Percentiles rank a stretch among this genome's conserved stretches.
Evolutionary conservation across 768 basidiomycete species (phyloP).

Genomic region (Russula lepida): DNA sequence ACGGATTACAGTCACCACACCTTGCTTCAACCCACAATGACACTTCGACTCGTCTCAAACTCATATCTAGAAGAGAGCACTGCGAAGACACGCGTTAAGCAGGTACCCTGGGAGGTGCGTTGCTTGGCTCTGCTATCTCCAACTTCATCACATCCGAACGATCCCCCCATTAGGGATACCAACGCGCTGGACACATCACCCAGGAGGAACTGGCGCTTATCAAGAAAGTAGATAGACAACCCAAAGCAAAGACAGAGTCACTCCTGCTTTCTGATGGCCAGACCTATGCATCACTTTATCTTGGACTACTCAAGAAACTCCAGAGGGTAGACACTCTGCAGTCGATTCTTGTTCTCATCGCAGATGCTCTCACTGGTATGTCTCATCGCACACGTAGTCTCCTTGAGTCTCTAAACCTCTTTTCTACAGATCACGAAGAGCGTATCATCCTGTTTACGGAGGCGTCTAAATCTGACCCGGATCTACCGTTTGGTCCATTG

Average conservation of each 20-base stretch:
- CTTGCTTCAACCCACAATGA: conserved; percentile 38
- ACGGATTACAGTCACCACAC: not conserved
- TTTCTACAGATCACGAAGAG: conserved; percentile 69
- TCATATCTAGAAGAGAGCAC: conserved; percentile 81
- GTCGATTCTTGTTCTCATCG: conserved; percentile 76
- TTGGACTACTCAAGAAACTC: conserved; percentile 80
- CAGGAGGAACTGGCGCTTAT: conserved; percentile 79
- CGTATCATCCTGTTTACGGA: conserved; percentile 68
- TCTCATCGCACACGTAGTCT: conserved; percentile 1
- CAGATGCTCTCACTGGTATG: conserved; percentile 77
- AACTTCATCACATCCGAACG: not conserved
- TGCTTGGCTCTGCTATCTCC: not conserved
- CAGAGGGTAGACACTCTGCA: conserved; percentile 83
- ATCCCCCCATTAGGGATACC: conserved; percentile 66
- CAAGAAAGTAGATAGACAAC: conserved; percentile 83
- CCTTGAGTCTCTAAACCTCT: not conserved
- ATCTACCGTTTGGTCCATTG: conserved; percentile 74
- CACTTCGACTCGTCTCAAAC: conserved; percentile 70
- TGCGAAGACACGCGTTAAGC: conserved; percentile 80
- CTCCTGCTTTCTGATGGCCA: conserved; percentile 75
- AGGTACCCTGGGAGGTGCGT: conserved; percentile 92
- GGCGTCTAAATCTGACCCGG: conserved; percentile 56
- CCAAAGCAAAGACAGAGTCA: conserved; percentile 64
- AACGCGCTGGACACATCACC: conserved; percentile 85
- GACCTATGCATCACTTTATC: conserved; percentile 80